A percentile compares a stretch with the other conserved stretches of the same genome.
Evolutionary conservation across 345 rosid species (phyloP).

Genomic region (Gossypium sturtianum): DNA sequence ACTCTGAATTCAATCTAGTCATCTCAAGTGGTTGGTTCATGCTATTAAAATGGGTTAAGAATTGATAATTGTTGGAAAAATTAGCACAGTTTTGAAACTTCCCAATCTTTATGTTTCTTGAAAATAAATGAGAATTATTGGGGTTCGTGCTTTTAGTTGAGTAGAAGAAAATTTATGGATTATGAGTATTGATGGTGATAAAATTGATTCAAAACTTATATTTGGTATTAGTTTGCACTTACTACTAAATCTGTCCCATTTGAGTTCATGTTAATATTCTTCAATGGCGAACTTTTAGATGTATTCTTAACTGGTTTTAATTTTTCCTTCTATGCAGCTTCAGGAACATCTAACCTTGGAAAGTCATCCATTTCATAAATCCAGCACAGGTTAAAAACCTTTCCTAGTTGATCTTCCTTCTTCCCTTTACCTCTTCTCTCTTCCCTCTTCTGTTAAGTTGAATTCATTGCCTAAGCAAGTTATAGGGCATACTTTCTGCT

Average conservation of each 20-base stretch:
- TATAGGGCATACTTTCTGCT: neutral
- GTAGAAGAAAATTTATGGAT: neutral
- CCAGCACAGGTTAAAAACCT: conserved; percentile 61
- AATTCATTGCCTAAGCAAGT: neutral
- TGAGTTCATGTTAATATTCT: neutral
- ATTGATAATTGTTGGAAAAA: neutral
- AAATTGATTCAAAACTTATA: neutral
- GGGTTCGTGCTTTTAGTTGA: neutral
- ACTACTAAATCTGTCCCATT: neutral
- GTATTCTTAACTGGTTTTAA: neutral
- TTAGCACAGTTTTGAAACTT: neutral
- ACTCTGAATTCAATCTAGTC: neutral
- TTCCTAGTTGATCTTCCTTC: neutral
- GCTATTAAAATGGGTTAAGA: neutral
- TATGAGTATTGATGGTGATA: neutral
- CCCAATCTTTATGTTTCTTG: neutral
- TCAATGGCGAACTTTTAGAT: neutral
- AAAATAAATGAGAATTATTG: neutral
- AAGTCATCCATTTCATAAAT: conserved; percentile 86
- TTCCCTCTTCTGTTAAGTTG: neutral
- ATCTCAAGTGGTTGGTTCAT: neutral
- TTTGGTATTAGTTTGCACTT: neutral
- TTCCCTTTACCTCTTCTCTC: neutral
- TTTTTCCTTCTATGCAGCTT: conserved; percentile 41
- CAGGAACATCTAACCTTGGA: conserved; percentile 66